Evolutionary conservation across 1,139 yeast species (phyloP).

Genomic region (Lodderomyces metapsilosis): DNA sequence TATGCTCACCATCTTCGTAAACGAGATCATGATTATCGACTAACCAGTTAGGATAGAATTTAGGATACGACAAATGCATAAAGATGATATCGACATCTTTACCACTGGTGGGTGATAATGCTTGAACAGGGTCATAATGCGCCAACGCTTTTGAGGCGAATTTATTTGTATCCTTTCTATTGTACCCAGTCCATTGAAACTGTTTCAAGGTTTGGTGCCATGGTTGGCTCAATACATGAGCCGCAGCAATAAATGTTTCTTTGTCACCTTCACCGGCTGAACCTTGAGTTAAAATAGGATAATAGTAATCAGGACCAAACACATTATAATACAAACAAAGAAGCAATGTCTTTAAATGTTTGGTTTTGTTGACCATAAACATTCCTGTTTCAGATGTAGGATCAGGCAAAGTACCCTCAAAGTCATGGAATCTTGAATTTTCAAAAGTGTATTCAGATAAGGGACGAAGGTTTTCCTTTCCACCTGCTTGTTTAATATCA

Average conservation of each 20-base stretch:
- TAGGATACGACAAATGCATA: slow-evolving; percentile 70
- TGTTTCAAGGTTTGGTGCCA: slow-evolving; percentile 54
- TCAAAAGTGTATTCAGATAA: slow-evolving; percentile 31
- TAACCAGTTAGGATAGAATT: slow-evolving; percentile 52
- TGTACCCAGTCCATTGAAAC: slow-evolving; percentile 55
- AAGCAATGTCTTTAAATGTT: slow-evolving; percentile 50
- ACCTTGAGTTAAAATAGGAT: slow-evolving; percentile 63
- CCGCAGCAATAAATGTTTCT: slow-evolving; percentile 67
- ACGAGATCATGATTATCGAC: slow-evolving; percentile 46
- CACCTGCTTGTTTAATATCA: slow-evolving; percentile 29
- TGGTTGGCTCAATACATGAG: slow-evolving; percentile 46
- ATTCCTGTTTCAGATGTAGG: slow-evolving; percentile 68
- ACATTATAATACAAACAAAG: slow-evolving; percentile 58
- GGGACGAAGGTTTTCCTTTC: slow-evolving; percentile 23
- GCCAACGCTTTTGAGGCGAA: slow-evolving; percentile 58
- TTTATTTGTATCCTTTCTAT: slow-evolving; percentile 28
- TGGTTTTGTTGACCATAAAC: slow-evolving; percentile 52
- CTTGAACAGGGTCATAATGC: slow-evolving; percentile 54
- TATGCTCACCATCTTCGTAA: slow-evolving; percentile 36
- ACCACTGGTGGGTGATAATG: slow-evolving; percentile 13
- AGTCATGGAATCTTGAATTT: slow-evolving; percentile 49
- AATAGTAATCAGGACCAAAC: slow-evolving; percentile 58
- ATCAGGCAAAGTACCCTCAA: slow-evolving; percentile 58
- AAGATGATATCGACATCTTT: slow-evolving; percentile 32
- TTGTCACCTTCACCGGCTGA: slow-evolving; percentile 74